A percentile compares a stretch with the other conserved stretches of the same genome.
Evolutionary conservation across 2,329 filamentous ascomycete species (phyloP).

Genomic region (Cladobotryum protrusum): DNA sequence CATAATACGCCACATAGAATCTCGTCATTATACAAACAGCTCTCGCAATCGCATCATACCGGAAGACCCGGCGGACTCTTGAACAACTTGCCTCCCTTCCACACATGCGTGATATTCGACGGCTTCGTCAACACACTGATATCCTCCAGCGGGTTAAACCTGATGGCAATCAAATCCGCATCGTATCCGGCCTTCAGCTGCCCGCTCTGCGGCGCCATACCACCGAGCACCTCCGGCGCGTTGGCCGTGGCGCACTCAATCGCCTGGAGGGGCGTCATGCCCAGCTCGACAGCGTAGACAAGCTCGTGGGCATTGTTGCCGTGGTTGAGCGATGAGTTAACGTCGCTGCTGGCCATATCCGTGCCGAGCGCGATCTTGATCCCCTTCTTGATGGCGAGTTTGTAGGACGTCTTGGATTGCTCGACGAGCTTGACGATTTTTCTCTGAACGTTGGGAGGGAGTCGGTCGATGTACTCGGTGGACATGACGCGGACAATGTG

Average conservation of each 20-base stretch:
- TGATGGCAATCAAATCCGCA: slow-evolving; percentile 40
- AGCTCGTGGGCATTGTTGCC: slow-evolving; percentile 38
- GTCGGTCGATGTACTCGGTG: slow-evolving; percentile 26
- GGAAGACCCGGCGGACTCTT: slow-evolving; percentile 28
- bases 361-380: slow-evolving; percentile 37
- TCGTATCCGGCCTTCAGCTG: slow-evolving; percentile 42
- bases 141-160: slow-evolving; percentile 36
- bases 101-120: slow-evolving; percentile 34
- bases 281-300: slow-evolving; percentile 40
- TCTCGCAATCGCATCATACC: too few species aligned
- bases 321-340: slow-evolving; percentile 12
- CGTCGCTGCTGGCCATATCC: slow-evolving; percentile 31
- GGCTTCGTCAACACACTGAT: slow-evolving; percentile 34
- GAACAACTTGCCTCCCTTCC: slow-evolving; percentile 36
- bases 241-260: slow-evolving; percentile 44
- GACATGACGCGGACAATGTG: slow-evolving; percentile 28
- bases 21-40: too few species aligned
- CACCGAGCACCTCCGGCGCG: slow-evolving; percentile 37
- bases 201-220: slow-evolving; percentile 38
- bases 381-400: slow-evolving; percentile 30
- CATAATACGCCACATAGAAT: too few species aligned
- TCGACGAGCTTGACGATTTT: slow-evolving; percentile 25
- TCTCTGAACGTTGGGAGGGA: slow-evolving; percentile 18
- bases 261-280: slow-evolving; percentile 43
- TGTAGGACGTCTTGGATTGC: slow-evolving; percentile 32